phyloP scores from a whole-genome alignment of 768 basidiomycete genomes.

The Lepiota venenata region DNA sequence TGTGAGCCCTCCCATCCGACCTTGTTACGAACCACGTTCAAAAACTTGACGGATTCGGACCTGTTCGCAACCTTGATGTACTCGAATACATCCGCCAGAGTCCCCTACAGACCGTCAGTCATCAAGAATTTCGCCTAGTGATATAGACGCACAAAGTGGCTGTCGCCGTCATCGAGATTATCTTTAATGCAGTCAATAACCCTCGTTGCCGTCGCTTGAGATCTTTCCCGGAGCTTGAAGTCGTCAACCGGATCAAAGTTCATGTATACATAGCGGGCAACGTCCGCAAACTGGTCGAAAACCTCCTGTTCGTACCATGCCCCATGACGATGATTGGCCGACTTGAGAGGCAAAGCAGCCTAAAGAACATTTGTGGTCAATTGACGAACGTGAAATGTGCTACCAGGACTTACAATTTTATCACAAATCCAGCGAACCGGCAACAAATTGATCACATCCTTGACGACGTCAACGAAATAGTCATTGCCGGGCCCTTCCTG shows the following conservation, averaged over 20 bases:
- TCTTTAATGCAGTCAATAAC: conserved; percentile 26
- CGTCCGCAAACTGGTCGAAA: conserved; percentile 40
- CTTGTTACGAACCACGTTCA: conserved; percentile 24
- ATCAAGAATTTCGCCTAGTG: conserved; percentile 15
- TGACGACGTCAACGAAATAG: conserved; percentile 53
- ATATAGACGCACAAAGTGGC: conserved; percentile 13
- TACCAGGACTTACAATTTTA: conserved; percentile 43
- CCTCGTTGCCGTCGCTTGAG: conserved; percentile 26
- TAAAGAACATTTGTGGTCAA: conserved; percentile 19
- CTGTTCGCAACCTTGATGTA: neutral
- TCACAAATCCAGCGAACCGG: conserved; percentile 61
- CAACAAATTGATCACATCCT: conserved; percentile 62
- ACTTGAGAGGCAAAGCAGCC: conserved; percentile 44
- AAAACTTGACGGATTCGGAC: conserved; percentile 25
- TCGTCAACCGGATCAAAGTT: conserved; percentile 43
- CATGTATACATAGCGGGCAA: conserved; percentile 47
- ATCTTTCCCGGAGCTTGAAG: conserved; percentile 42
- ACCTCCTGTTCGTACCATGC: conserved; percentile 35
- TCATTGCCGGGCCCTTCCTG: conserved; percentile 22
- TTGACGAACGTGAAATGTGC: neutral
- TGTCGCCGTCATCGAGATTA: conserved; percentile 25
- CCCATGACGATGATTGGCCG: conserved; percentile 25
- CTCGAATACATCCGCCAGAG: neutral
- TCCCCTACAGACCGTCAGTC: conserved; percentile 8
- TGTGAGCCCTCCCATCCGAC: conserved; percentile 17